A percentile compares a stretch with the other conserved stretches of the same genome.
Evolutionary conservation across 116 monocot genomes (phyloP).

Genomic region (Phalaenopsis hybrid): DNA sequence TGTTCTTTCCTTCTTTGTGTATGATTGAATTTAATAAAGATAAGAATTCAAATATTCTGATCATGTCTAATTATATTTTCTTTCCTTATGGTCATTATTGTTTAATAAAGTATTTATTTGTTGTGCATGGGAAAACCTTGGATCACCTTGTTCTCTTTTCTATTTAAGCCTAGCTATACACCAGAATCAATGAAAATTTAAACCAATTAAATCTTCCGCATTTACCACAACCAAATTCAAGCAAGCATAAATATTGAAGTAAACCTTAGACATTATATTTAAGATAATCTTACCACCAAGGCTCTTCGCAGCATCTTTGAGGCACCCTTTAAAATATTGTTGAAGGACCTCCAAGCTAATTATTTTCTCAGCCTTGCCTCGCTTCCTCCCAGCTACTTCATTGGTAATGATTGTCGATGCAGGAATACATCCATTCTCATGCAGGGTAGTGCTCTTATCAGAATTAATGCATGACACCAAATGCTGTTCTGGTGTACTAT

Average conservation of each 20-base stretch:
- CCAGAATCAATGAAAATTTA: too few relatives aligned
- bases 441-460: slow-evolving; percentile 1
- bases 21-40: too few relatives aligned
- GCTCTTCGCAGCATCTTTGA: slow-evolving; percentile 82
- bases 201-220: too few relatives aligned
- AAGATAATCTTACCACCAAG: slow-evolving; percentile 59
- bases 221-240: background rate
- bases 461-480: slow-evolving; percentile 1
- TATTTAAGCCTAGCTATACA: too few relatives aligned
- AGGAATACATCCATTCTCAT: slow-evolving; percentile 15
- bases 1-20: too few relatives aligned
- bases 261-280: background rate
- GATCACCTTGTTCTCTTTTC: too few relatives aligned
- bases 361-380: slow-evolving; percentile 77
- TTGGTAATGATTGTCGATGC: slow-evolving; percentile 13
- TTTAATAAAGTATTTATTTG: too few relatives aligned
- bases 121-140: too few relatives aligned
- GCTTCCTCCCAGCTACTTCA: slow-evolving; percentile 35
- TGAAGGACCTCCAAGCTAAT: slow-evolving; percentile 74
- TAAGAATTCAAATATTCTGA: too few relatives aligned
- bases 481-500: slow-evolving; percentile 6
- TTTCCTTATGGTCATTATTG: too few relatives aligned
- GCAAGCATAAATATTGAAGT: background rate
- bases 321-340: slow-evolving; percentile 70
- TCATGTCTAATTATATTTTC: too few relatives aligned